A percentile compares a stretch with the other conserved stretches of the same genome.
These are phyloP conservation scores for Rhodotorula babjevae DNA, from an alignment of 768 basidiomycete species.

Conservation along the genomic window DNA sequence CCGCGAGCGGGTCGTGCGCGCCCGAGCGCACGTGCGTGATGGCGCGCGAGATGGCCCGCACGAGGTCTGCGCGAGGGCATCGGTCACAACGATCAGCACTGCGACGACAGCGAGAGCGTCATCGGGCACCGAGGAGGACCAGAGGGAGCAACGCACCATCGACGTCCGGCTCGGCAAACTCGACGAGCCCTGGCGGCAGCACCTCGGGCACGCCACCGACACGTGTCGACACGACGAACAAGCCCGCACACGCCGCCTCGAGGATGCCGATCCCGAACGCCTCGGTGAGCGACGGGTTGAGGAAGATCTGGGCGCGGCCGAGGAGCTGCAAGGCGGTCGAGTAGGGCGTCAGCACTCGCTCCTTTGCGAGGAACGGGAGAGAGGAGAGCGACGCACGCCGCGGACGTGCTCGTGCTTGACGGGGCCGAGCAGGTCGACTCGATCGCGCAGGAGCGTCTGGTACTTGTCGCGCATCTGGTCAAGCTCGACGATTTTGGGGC, in stretches of 20 bases:
- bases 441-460: constrained; percentile 66
- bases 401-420: constrained; percentile 77
- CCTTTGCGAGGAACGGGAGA: too few species aligned
- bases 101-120: constrained; percentile 1
- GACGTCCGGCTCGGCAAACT: constrained; percentile 87
- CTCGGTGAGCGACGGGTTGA: constrained; percentile 94
- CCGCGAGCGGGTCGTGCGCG: constrained; percentile 65
- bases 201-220: constrained; percentile 96
- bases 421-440: constrained; percentile 81
- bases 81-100: too few species aligned
- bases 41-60: constrained; percentile 75
- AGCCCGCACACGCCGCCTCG: constrained; percentile 89
- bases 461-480: constrained; percentile 93
- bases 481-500: constrained; percentile 88
- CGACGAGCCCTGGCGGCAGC: constrained; percentile 87
- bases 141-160: constrained; percentile 60
- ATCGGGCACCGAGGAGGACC: too few species aligned
- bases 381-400: constrained; percentile 54
- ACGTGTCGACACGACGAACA: constrained; percentile 87
- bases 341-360: not conserved
- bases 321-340: constrained; percentile 59
- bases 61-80: constrained; percentile 80
- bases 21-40: constrained; percentile 64
- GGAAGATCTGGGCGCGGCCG: constrained; percentile 75
- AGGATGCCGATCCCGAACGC: constrained; percentile 96